Base-by-base conservation (phyloP, 257 asterid species). In the Linaria vulgaris region DNA sequence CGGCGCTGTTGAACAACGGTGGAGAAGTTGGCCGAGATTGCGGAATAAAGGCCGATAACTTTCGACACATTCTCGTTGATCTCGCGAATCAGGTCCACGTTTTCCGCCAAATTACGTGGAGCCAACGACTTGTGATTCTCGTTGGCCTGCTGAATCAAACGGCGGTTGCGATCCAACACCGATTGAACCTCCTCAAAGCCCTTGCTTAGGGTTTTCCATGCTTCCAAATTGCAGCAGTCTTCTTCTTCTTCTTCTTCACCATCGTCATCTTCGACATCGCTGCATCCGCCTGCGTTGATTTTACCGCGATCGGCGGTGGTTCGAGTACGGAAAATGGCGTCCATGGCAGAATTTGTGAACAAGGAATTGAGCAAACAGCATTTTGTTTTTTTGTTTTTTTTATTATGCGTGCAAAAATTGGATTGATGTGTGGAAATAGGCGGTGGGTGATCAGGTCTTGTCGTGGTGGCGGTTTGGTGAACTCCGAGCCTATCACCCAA, bases 101-200 rank as follows among this genome's bases (percentile, higher is more conserved):
- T 89, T 58, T 72, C 77, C 56, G 68, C 88, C 74, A 89, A 9
- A 68, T 82, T 82, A 1, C 72, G 70, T 20, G 84, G 88, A 47
- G 78, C 30, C 66, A 74, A 86, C 4, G 95, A 81, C 10, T 66
- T 75, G 45, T 86, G 95, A 74, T 89, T 84, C 48, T 86, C 80
- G 63, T 89, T 82, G 23, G 78, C 96, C 64, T 79, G 94, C 25
- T 81, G 85, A 69, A 89, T 86, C 16, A 89, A 59, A 34, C 56
- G 63, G 39, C 92, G 80, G 57, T 88, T 89, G 70, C 51, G 86
- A 70, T 84, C 94, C 53, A 86, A 68, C 72, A 84, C 64, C 17
- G 75, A 79, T 41, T 89, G 87, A 15, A 76, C 95, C 70, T 84
- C 87, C 13, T 64, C 62, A 62, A 86, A 80, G 72, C 74, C 55